phyloP scores from a whole-genome alignment of 371 early-diverging fungal genomes.

The Caulochytrium protostelioides region DNA sequence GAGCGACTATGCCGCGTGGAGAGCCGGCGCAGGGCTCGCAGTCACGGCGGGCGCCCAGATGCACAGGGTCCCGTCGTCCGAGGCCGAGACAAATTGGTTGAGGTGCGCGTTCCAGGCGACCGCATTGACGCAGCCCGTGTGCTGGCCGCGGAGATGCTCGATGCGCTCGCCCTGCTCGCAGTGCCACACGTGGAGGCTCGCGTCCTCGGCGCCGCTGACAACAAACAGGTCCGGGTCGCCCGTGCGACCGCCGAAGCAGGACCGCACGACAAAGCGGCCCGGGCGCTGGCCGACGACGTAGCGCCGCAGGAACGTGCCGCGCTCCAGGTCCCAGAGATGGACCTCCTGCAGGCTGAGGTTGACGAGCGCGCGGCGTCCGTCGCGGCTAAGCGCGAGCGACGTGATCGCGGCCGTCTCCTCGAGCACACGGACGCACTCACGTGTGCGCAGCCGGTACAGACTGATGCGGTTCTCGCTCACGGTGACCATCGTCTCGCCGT shows the following conservation, averaged over 20 bases:
- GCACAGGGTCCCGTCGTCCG: constrained; percentile 79
- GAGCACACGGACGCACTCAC: constrained; percentile 19
- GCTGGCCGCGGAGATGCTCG: constrained; percentile 58
- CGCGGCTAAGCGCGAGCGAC: constrained; percentile 44
- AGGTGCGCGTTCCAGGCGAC: constrained; percentile 59
- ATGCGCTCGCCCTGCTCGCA: constrained; percentile 49
- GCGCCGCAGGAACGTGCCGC: constrained; percentile 37
- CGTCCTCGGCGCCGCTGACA: constrained; percentile 74
- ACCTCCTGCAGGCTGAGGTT: constrained; percentile 41
- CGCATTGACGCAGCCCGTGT: constrained; percentile 47
- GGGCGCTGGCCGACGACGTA: constrained; percentile 63
- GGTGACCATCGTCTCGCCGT: constrained; percentile 50
- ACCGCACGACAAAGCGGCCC: constrained; percentile 66
- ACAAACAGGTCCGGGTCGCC: constrained; percentile 49
- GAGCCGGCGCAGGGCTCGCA: too few relatives aligned
- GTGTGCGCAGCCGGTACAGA: constrained; percentile 34
- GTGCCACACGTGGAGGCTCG: constrained; percentile 64
- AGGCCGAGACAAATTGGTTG: constrained; percentile 66
- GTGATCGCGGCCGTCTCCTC: constrained; percentile 51
- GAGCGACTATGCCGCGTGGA: too few relatives aligned
- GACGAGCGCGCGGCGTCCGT: constrained; percentile 48
- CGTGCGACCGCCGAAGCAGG: constrained; percentile 70
- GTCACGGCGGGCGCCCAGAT: constrained; percentile 59
- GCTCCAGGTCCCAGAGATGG: constrained; percentile 71
- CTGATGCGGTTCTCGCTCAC: constrained; percentile 46